phyloP scores from a whole-genome alignment of 2,329 filamentous ascomycete genomes.

The Chalaropsis thielavioides region DNA sequence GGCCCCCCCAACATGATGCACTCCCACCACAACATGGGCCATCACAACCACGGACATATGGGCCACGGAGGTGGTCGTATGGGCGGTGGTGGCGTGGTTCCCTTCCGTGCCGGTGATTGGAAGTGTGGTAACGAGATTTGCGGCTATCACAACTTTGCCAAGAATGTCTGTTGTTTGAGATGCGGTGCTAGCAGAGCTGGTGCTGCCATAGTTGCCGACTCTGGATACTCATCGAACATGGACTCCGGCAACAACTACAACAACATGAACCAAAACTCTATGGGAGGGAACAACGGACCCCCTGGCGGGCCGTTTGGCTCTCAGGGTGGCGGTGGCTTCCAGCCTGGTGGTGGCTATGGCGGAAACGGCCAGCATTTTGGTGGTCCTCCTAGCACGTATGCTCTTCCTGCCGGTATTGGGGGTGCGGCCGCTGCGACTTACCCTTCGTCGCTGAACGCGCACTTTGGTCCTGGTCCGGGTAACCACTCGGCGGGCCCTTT shows the following conservation, averaged over 20 bases:
- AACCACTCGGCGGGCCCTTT: slow-evolving; percentile 78
- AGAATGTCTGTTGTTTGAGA: slow-evolving; percentile 94
- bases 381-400: slow-evolving; percentile 76
- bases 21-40: slow-evolving; percentile 35
- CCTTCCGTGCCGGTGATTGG: slow-evolving; percentile 97
- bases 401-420: slow-evolving; percentile 70
- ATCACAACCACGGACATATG: slow-evolving; percentile 32
- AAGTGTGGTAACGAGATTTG: slow-evolving; percentile 96
- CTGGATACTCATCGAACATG: slow-evolving; percentile 81
- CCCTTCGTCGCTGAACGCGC: slow-evolving; percentile 59
- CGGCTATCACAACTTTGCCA: slow-evolving; percentile 98
- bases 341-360: slow-evolving; percentile 40
- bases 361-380: slow-evolving; percentile 58
- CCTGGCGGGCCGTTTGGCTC: slow-evolving; percentile 9
- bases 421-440: slow-evolving; percentile 57
- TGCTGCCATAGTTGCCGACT: slow-evolving; percentile 87
- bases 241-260: slow-evolving; percentile 53
- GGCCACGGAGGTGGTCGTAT: slow-evolving; percentile 52
- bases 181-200: slow-evolving; percentile 90
- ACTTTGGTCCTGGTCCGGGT: slow-evolving; percentile 61
- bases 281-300: slow-evolving; percentile 42
- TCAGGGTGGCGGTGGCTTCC: slow-evolving; percentile 34
- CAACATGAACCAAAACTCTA: slow-evolving; percentile 14
- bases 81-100: slow-evolving; percentile 72
- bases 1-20: slow-evolving; percentile 58